These are phyloP conservation scores for Termitomyces sp. DNA, from an alignment of 768 basidiomycete species.

Conservation along the genomic window DNA sequence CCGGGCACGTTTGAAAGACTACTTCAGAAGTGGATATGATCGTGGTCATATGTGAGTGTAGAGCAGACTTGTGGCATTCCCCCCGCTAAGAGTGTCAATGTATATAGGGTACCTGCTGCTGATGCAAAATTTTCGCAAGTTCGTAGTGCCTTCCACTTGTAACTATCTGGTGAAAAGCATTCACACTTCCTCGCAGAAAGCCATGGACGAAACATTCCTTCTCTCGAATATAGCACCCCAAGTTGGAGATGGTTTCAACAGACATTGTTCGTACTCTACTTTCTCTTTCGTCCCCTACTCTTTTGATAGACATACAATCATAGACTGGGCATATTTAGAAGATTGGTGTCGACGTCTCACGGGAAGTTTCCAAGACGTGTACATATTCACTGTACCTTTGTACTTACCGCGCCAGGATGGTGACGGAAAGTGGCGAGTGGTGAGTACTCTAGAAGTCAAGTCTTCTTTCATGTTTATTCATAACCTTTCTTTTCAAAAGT, in stretches of 20 bases:
- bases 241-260: constrained; percentile 95
- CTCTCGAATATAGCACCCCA: constrained; percentile 97
- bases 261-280: constrained; percentile 66
- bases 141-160: neutral
- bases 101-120: constrained; percentile 88
- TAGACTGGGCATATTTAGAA: constrained; percentile 96
- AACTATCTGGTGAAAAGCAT: neutral
- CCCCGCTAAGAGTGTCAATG: neutral
- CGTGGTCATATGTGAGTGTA: constrained; percentile 87
- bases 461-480: neutral
- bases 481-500: constrained; percentile 33
- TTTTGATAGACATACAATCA: neutral
- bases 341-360: constrained; percentile 94
- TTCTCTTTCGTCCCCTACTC: neutral
- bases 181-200: constrained; percentile 71
- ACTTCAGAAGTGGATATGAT: constrained; percentile 91
- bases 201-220: constrained; percentile 96
- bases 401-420: constrained; percentile 82
- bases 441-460: constrained; percentile 34
- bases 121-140: constrained; percentile 70
- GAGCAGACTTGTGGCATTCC: too few relatives aligned
- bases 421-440: constrained; percentile 95
- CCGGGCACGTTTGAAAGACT: constrained; percentile 82
- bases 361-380: constrained; percentile 85
- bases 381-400: constrained; percentile 96